Conservation (phyloP, 179 eudicot species). For the Beta macrorhiza region DNA sequence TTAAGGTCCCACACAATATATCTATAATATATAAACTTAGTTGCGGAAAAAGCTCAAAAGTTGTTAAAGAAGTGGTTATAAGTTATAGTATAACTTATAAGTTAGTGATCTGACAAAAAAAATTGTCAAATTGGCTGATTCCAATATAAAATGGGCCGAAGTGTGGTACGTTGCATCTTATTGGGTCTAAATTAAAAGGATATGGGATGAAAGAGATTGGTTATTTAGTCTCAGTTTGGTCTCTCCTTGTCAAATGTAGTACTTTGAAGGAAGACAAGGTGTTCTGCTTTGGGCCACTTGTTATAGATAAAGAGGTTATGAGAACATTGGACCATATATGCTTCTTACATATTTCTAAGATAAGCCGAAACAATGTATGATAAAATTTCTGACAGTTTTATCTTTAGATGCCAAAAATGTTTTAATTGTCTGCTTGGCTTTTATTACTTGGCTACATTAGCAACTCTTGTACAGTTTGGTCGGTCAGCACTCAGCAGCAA, state of each 20-base stretch:
- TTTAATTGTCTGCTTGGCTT: constrained; percentile 1
- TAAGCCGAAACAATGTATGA: neutral
- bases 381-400: neutral
- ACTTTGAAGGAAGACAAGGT: constrained; percentile 2
- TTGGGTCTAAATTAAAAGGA: neutral
- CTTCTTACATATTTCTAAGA: neutral
- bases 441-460: constrained; percentile 2
- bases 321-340: constrained; percentile 12
- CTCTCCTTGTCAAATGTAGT: neutral
- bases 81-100: no score
- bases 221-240: constrained; percentile 6
- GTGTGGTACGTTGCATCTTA: constrained; percentile 5
- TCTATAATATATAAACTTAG: no score
- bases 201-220: neutral
- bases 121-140: no score
- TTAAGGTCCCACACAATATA: no score
- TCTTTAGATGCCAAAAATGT: constrained; percentile 8
- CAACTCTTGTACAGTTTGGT: constrained; percentile 18
- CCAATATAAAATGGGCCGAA: constrained; percentile 8
- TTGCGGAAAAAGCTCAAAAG: no score
- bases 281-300: constrained; percentile 27
- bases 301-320: neutral
- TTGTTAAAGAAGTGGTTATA: no score
- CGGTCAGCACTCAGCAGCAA: constrained; percentile 7
- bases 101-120: no score